Evolutionary conservation across 306 rosid genomes (phyloP), one percentile per base, ranked within the genome.

Genomic region (Corylus avellana): DNA sequence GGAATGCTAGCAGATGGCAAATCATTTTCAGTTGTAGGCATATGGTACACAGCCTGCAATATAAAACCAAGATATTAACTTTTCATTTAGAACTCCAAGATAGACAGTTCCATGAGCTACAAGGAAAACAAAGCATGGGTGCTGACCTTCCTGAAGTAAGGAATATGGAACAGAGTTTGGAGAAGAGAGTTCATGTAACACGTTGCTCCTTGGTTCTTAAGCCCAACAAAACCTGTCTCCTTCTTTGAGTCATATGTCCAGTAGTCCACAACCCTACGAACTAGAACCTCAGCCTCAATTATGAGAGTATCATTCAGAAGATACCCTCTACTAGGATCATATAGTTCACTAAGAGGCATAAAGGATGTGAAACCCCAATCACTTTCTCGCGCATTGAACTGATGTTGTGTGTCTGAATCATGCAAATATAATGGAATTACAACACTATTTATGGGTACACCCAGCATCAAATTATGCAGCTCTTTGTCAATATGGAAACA

Each of bases 291-390:
- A 0, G 97, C 97, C 85, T 93, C 97, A 81, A 93, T 76, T 78
- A 89, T 47, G 73, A 91, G 80, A 25, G 92, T 83, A 78, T 91
- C 97, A 79, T 91, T 89, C 81, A 91, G 77, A 73, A 93, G 96
- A 86, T 89, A 93, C 72, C 96, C 96, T 86, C 92, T 88, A 67
- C 74, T 81, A 66, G 97, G 94, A 80, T 93, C 97, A 55, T 93
- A 93, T 72, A 93, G 66, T 80, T 93, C 97, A 64, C 94, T 86
- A 29, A 93, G 97, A 27, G 96, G 92, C 97, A 93, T 93, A 79
- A 93, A 93, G 78, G 97, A 91, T 37, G 97, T 91, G 85, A 93
- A 93, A 81, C 97, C 97, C 97, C 97, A 93, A 85, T 93, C 97
- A 87, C 97, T 91, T 89, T 93, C 97, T 8, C 97, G 87, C 5